Conservation (phyloP, 352 stramenopile genomes). For the Peronospora farinosa region DNA sequence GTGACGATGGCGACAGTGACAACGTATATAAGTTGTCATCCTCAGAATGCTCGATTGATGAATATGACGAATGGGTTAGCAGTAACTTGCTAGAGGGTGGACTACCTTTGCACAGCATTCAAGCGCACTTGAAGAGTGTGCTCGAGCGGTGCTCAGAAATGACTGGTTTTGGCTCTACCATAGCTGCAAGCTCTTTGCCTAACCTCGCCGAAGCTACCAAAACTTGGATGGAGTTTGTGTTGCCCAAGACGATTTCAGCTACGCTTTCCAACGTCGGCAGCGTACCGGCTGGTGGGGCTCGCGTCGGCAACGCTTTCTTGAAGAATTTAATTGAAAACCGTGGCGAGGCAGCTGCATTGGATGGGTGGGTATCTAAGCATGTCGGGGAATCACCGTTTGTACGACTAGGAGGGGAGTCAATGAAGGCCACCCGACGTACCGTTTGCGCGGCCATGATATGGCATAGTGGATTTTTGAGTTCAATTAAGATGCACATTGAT, state of each 20-base stretch:
- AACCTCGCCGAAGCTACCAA: conserved; percentile 46
- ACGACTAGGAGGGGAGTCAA: conserved; percentile 68
- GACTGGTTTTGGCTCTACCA: conserved; percentile 31
- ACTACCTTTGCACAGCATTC: conserved; percentile 46
- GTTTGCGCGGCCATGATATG: conserved; percentile 86
- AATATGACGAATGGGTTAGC: conserved; percentile 79
- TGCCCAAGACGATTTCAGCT: conserved; percentile 43
- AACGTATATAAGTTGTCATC: conserved; percentile 41
- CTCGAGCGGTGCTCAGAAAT: conserved; percentile 41
- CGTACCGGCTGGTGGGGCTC: conserved; percentile 8
- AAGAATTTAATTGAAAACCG: conserved; percentile 63
- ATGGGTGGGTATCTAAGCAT: conserved; percentile 77
- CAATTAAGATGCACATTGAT: conserved; percentile 52
- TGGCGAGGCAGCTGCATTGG: conserved; percentile 48
- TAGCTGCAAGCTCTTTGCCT: conserved; percentile 17
- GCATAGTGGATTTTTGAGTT: conserved; percentile 71
- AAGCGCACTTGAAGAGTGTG: conserved; percentile 60
- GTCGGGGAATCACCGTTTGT: conserved; percentile 81
- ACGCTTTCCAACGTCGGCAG: conserved; percentile 22
- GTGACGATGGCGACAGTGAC: conserved; percentile 27
- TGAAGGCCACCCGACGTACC: conserved; percentile 81
- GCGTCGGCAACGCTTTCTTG: conserved; percentile 41
- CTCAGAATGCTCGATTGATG: conserved; percentile 59
- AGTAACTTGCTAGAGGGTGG: conserved; percentile 72
- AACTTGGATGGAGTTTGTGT: conserved; percentile 55